These are phyloP conservation scores for Ustulina deusta DNA, from an alignment of 2,329 filamentous ascomycete genomes.

Conservation along the genomic window DNA sequence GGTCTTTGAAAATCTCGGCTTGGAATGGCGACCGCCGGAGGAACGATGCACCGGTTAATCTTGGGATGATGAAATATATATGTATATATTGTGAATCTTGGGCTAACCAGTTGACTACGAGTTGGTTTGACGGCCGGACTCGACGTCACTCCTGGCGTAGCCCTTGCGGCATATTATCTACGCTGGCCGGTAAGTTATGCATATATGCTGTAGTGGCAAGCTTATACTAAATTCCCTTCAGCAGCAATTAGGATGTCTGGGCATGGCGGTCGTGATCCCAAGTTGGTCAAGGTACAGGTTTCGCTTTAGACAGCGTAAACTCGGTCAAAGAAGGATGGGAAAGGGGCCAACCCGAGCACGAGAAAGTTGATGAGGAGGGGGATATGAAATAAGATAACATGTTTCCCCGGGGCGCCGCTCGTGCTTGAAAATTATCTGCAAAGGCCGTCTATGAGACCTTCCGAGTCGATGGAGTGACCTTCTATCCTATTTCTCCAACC, in stretches of 20 bases:
- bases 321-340: background rate
- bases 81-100: background rate
- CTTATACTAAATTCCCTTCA: background rate
- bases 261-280: background rate
- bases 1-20: conserved; percentile 80
- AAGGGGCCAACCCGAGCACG: background rate
- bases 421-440: background rate
- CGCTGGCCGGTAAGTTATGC: no score
- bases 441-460: background rate
- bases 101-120: background rate
- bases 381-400: background rate
- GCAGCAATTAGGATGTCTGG: background rate
- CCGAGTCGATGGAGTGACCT: background rate
- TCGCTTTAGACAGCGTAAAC: background rate
- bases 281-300: background rate
- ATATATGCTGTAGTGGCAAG: background rate
- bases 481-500: background rate
- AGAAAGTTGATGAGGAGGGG: background rate
- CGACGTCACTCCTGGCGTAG: background rate
- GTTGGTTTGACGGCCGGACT: background rate
- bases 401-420: background rate
- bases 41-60: conserved; percentile 71
- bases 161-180: no score
- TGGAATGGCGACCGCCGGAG: conserved; percentile 74
- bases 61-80: background rate